Percentiles rank a stretch among this genome's conserved stretches.
phyloP scores from a whole-genome alignment of 1,284 basidiomycete genomes.

The Rhodotorula sp. region DNA sequence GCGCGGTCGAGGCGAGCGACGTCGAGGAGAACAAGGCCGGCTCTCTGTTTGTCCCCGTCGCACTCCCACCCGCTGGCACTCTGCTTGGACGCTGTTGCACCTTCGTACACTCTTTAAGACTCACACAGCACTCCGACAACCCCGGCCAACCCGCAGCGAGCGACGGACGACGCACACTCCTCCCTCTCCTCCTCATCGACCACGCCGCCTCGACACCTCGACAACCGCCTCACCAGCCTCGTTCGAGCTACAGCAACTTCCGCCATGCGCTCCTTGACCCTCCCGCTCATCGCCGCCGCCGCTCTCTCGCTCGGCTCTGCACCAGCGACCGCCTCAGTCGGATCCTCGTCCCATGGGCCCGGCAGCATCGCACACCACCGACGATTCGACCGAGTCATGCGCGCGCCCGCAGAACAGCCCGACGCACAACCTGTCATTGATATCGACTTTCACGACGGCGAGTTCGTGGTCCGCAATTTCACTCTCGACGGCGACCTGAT shows the following conservation, averaged over 20 bases:
- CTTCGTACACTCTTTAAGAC: background rate
- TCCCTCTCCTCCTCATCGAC: background rate
- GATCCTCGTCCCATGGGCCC: slow-evolving; percentile 1
- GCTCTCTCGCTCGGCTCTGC: background rate
- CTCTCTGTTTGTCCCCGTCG: background rate
- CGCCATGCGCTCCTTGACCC: background rate
- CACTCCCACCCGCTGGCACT: background rate
- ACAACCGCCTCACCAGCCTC: background rate
- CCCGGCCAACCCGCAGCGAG: too few species aligned
- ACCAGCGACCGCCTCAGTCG: background rate
- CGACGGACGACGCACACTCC: background rate
- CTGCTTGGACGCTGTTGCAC: background rate
- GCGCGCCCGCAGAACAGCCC: background rate
- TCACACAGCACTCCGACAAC: background rate
- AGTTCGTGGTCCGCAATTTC: background rate
- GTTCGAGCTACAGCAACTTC: too few species aligned
- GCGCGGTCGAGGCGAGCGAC: background rate
- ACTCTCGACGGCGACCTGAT: background rate
- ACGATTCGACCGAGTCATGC: slow-evolving; percentile 12
- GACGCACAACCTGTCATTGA: slow-evolving; percentile 1
- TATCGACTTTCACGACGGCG: slow-evolving; percentile 1
- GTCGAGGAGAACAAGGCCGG: background rate
- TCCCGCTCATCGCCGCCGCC: slow-evolving; percentile 1
- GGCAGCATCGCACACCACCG: background rate
- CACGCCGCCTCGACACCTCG: background rate